Evolutionary conservation across 148 eudicot species (phyloP).

Genomic region (Persicaria maculosa): DNA sequence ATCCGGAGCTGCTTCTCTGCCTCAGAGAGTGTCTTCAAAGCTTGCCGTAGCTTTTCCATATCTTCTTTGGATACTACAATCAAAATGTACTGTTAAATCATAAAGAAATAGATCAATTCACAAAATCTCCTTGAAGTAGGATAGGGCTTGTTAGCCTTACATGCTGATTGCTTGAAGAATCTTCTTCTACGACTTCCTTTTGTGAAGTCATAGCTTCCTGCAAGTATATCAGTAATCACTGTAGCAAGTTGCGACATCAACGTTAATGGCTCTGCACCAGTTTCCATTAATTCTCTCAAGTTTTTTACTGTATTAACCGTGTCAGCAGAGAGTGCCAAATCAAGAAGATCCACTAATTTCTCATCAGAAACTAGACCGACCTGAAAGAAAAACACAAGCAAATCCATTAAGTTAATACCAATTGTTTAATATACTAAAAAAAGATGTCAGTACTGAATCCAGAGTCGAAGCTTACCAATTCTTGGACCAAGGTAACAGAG

Average conservation of each 20-base stretch:
- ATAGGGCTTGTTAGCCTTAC: constrained; percentile 34
- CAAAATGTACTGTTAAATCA: constrained; percentile 4
- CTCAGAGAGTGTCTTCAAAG: constrained; percentile 82
- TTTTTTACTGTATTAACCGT: constrained; percentile 83
- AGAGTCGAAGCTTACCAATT: constrained; percentile 48
- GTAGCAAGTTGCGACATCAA: constrained; percentile 98
- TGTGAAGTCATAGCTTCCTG: constrained; percentile 78
- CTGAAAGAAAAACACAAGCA: constrained; percentile 29
- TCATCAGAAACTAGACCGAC: constrained; percentile 92
- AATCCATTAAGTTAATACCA: background rate
- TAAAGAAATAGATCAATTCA: background rate
- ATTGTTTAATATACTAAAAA: background rate
- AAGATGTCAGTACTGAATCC: background rate
- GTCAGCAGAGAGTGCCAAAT: constrained; percentile 92
- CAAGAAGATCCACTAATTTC: constrained; percentile 86
- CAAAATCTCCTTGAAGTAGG: background rate
- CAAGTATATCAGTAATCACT: constrained; percentile 88
- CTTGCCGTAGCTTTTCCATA: constrained; percentile 90
- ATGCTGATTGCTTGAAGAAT: constrained; percentile 71
- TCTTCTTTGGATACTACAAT: constrained; percentile 75
- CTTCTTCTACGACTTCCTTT: constrained; percentile 67
- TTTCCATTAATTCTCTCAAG: constrained; percentile 84
- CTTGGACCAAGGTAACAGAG: constrained; percentile 78
- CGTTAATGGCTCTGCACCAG: constrained; percentile 87
- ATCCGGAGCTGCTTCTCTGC: constrained; percentile 89